These are phyloP conservation scores for Onygena corvina DNA, from an alignment of 2,329 filamentous ascomycete species.

Conservation along the genomic window DNA sequence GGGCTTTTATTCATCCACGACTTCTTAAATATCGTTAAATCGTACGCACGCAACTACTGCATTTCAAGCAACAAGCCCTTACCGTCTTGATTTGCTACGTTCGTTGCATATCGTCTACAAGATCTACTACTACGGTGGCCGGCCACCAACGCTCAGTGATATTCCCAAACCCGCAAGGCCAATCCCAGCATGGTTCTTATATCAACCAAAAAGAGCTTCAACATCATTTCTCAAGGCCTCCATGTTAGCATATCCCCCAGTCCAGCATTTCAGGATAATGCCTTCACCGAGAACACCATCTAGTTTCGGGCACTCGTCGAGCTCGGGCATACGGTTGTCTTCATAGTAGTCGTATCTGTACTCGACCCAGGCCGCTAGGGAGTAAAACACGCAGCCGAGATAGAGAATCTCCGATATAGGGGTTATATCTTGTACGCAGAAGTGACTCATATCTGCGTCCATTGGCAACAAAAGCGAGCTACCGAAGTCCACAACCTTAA, in stretches of 20 bases:
- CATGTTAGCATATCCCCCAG: conserved; percentile 10
- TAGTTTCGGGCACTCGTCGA: conserved; percentile 9
- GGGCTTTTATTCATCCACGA: no score
- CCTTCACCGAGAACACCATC: conserved; percentile 9
- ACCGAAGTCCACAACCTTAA: conserved; percentile 6
- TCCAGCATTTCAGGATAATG: conserved; percentile 12
- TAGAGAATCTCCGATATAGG: conserved; percentile 2
- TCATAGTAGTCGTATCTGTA: conserved; percentile 12
- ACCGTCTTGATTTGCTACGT: no score
- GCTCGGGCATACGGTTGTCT: conserved; percentile 2
- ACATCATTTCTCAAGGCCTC: conserved; percentile 12
- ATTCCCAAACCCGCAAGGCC: no score
- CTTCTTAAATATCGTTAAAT: no score
- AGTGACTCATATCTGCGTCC: conserved; percentile 8
- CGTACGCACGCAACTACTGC: no score
- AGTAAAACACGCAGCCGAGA: conserved; percentile 7
- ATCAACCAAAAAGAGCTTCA: not conserved
- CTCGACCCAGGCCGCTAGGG: conserved; percentile 8
- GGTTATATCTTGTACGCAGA: conserved; percentile 1
- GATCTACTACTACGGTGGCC: no score
- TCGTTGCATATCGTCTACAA: no score
- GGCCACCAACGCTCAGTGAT: no score
- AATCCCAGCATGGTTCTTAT: no score
- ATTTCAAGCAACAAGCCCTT: no score
- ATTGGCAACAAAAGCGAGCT: conserved; percentile 5